Evolutionary conservation across 2,329 filamentous ascomycete genomes (phyloP).

Genomic region (Drechslerella stenobrocha): DNA sequence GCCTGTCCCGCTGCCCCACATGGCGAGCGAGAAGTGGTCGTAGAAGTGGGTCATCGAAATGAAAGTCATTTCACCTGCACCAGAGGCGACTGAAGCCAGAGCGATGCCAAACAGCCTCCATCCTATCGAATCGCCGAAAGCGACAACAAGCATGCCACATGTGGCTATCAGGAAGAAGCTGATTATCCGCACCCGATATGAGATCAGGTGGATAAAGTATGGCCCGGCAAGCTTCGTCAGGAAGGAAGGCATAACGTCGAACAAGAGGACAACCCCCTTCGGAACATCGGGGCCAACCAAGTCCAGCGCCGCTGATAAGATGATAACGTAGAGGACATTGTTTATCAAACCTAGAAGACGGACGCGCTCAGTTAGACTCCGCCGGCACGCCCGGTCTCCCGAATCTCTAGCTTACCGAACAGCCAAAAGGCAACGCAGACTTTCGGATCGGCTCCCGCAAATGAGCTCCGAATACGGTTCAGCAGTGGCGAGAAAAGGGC

Average conservation of each 20-base stretch:
- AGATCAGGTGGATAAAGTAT: slow-evolving; percentile 87
- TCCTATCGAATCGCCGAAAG: slow-evolving; percentile 71
- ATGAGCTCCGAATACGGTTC: slow-evolving; percentile 60
- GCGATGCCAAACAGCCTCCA: slow-evolving; percentile 81
- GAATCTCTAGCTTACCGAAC: slow-evolving; percentile 67
- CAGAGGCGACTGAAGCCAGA: slow-evolving; percentile 80
- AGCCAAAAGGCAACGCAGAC: slow-evolving; percentile 88
- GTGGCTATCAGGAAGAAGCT: slow-evolving; percentile 74
- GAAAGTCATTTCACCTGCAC: slow-evolving; percentile 87
- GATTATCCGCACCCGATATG: slow-evolving; percentile 75
- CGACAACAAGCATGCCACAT: slow-evolving; percentile 86
- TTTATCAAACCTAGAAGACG: slow-evolving; percentile 74
- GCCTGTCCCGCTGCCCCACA: slow-evolving; percentile 91
- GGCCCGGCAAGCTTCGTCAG: slow-evolving; percentile 83
- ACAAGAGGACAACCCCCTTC: slow-evolving; percentile 88
- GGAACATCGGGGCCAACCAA: slow-evolving; percentile 84
- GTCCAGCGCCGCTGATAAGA: slow-evolving; percentile 91
- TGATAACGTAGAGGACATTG: slow-evolving; percentile 96
- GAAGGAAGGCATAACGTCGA: slow-evolving; percentile 89
- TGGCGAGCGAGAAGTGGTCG: slow-evolving; percentile 79
- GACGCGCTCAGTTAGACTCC: slow-evolving; percentile 19
- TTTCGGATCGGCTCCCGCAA: slow-evolving; percentile 69
- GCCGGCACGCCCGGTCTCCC: slow-evolving; percentile 12
- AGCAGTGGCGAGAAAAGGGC: slow-evolving; percentile 58
- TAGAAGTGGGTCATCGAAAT: slow-evolving; percentile 91